Percentiles rank a stretch among this genome's conserved stretches.
Conservation (phyloP, 2,329 filamentous ascomycete genomes). For the Ascosphaera pollenicola region DNA sequence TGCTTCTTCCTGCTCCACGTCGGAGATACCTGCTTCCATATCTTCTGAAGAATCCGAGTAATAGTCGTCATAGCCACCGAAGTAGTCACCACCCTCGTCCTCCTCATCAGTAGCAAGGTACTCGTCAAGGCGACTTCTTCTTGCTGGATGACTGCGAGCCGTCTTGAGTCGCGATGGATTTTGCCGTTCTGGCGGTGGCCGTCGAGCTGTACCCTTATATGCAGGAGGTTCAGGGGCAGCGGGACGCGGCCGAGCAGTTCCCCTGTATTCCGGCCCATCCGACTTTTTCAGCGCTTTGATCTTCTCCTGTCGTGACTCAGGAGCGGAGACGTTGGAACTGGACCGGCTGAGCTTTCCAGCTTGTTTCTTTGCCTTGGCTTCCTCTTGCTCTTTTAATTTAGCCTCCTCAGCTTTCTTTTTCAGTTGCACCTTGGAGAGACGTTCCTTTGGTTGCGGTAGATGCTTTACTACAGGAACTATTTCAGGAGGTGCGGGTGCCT, state of each 20-base stretch:
- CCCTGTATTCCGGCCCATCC: constrained; percentile 14
- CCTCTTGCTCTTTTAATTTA: constrained; percentile 19
- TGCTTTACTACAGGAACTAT: constrained; percentile 33
- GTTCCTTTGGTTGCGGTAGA: constrained; percentile 30
- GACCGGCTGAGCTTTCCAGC: constrained; percentile 2
- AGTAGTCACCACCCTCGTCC: constrained; percentile 21
- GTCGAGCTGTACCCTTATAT: constrained; percentile 23
- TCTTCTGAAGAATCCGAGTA: constrained; percentile 25
- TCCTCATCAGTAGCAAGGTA: constrained; percentile 27
- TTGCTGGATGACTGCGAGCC: constrained; percentile 6
- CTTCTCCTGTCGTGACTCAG: background rate
- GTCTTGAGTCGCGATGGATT: constrained; percentile 4
- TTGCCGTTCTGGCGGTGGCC: constrained; percentile 12
- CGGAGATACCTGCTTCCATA: constrained; percentile 27
- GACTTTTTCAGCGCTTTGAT: no score
- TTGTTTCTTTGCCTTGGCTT: constrained; percentile 12
- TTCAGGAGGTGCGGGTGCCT: constrained; percentile 14
- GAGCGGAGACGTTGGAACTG: constrained; percentile 1
- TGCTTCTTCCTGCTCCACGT: constrained; percentile 24
- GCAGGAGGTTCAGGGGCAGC: constrained; percentile 8
- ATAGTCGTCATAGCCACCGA: constrained; percentile 16
- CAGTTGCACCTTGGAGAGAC: constrained; percentile 31
- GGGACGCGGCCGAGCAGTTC: constrained; percentile 14
- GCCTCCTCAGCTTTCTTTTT: constrained; percentile 21
- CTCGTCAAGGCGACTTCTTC: constrained; percentile 12